Evolutionary conservation across 805 yeast species (phyloP).

Genomic region (Yamadazyma kitorensis): DNA sequence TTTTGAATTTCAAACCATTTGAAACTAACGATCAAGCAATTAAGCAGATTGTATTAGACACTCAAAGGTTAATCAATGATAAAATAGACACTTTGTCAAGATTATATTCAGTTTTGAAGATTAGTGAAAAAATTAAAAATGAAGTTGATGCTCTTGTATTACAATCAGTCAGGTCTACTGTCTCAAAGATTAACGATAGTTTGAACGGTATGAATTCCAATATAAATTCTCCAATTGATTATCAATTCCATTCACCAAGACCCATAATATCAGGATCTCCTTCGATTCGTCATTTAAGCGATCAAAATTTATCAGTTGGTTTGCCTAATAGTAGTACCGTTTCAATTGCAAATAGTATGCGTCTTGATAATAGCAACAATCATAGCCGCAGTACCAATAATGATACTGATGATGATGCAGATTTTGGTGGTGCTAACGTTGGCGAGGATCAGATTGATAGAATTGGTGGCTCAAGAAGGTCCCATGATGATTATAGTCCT

Average conservation of each 20-base stretch:
- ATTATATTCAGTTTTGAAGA: constrained; percentile 69
- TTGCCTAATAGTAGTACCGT: too few relatives aligned
- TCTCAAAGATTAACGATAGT: constrained; percentile 48
- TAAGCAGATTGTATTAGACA: constrained; percentile 60
- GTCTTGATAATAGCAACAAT: too few relatives aligned
- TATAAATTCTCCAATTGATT: constrained; percentile 10
- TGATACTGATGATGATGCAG: too few relatives aligned
- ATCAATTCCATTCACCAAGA: constrained; percentile 25
- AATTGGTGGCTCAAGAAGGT: too few relatives aligned
- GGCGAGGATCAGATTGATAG: too few relatives aligned
- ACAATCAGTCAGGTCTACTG: constrained; percentile 59
- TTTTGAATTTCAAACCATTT: constrained; percentile 45
- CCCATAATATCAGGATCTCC: constrained; percentile 27
- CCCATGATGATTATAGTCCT: constrained; percentile 14
- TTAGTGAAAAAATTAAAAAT: constrained; percentile 69
- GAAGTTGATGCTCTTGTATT: constrained; percentile 75
- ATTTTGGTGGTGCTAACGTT: not conserved
- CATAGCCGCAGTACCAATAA: too few relatives aligned
- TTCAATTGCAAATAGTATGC: too few relatives aligned
- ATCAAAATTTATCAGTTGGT: too few relatives aligned
- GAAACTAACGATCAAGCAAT: constrained; percentile 66
- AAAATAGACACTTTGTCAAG: constrained; percentile 72
- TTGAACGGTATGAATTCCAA: constrained; percentile 3
- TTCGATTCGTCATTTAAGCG: too few relatives aligned
- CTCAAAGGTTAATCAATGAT: constrained; percentile 54